Percentiles rank a stretch among this genome's conserved stretches.
These are phyloP conservation scores for Aspergillus persii DNA, from an alignment of 2,329 filamentous ascomycete genomes.

Conservation along the genomic window DNA sequence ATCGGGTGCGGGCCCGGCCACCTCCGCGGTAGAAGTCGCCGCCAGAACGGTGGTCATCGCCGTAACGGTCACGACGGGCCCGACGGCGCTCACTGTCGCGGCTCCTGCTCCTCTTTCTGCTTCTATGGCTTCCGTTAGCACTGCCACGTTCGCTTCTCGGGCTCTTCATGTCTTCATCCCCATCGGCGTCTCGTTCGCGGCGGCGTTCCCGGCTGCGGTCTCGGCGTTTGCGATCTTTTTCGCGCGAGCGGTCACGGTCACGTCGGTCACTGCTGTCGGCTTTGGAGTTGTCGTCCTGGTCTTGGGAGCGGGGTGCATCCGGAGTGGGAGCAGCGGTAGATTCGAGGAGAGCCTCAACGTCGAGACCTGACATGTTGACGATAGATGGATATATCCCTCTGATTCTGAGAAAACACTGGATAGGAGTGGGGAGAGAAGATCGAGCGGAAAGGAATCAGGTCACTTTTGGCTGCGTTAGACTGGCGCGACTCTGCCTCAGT, in stretches of 20 bases:
- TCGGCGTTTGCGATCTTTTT: conserved; percentile 58
- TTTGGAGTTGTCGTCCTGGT: conserved; percentile 58
- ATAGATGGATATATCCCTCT: conserved; percentile 22
- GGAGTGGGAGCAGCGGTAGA: conserved; percentile 65
- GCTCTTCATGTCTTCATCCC: conserved; percentile 61
- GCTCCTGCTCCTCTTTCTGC: conserved; percentile 76
- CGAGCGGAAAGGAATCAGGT: conserved; percentile 31
- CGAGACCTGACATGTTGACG: conserved; percentile 63
- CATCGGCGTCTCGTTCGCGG: conserved; percentile 52
- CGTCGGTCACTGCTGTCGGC: conserved; percentile 55
- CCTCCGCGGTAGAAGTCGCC: conserved; percentile 71
- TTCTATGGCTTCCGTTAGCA: conserved; percentile 68
- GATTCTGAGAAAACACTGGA: conserved; percentile 23
- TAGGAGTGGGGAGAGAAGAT: conserved; percentile 22
- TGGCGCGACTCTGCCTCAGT: conserved; percentile 20
- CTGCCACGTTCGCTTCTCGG: conserved; percentile 73
- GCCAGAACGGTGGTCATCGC: conserved; percentile 51
- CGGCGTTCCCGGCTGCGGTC: conserved; percentile 58
- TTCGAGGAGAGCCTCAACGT: conserved; percentile 89
- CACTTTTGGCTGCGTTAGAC: conserved; percentile 41
- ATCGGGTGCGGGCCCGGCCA: conserved; percentile 65
- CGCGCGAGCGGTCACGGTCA: conserved; percentile 58
- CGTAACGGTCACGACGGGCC: conserved; percentile 68
- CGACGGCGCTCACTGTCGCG: conserved; percentile 72
- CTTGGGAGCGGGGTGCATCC: conserved; percentile 44